Evolutionary conservation across 495 filamentous ascomycete genomes (phyloP).

Genomic region (Penicillium robsamsonii): DNA sequence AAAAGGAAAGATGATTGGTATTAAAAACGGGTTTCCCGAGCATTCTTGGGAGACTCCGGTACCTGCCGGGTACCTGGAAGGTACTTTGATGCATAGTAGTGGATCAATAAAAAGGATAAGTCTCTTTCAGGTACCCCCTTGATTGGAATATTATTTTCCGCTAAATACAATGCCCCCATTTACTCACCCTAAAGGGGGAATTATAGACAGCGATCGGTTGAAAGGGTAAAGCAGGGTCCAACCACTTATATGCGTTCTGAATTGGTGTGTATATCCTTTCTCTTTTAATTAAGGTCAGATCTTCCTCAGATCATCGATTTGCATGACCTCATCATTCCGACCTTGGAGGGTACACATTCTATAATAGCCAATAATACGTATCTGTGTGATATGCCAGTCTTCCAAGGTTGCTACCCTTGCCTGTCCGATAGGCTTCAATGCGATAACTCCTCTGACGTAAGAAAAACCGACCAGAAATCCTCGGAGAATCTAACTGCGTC

Average conservation of each 20-base stretch:
- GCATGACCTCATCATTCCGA: slow-evolving; percentile 11
- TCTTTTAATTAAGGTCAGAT: slow-evolving; percentile 10
- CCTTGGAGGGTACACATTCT: too few species aligned
- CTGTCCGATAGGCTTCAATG: background rate
- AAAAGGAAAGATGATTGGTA: background rate
- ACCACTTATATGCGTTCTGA: slow-evolving; percentile 7
- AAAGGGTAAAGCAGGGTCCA: slow-evolving; percentile 21
- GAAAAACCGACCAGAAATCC: background rate
- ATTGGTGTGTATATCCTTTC: background rate
- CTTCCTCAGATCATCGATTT: slow-evolving; percentile 3
- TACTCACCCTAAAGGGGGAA: slow-evolving; percentile 12
- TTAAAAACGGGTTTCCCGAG: slow-evolving; percentile 6
- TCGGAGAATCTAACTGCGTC: background rate
- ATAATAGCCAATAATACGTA: background rate
- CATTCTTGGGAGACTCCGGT: slow-evolving; percentile 6
- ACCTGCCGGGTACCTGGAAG: slow-evolving; percentile 6
- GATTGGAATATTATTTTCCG: slow-evolving; percentile 8
- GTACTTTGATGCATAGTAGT: slow-evolving; percentile 10
- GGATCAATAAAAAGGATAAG: background rate
- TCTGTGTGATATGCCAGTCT: background rate
- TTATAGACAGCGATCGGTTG: slow-evolving; percentile 20
- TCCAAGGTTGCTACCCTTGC: background rate
- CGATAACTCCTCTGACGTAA: slow-evolving; percentile 1
- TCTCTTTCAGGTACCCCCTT: slow-evolving; percentile 8
- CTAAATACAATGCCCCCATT: slow-evolving; percentile 21